Percentiles rank a stretch among this genome's conserved stretches.
Evolutionary conservation across 1,284 basidiomycete species (phyloP).

Genomic region (Ceratobasidium papillatum): DNA sequence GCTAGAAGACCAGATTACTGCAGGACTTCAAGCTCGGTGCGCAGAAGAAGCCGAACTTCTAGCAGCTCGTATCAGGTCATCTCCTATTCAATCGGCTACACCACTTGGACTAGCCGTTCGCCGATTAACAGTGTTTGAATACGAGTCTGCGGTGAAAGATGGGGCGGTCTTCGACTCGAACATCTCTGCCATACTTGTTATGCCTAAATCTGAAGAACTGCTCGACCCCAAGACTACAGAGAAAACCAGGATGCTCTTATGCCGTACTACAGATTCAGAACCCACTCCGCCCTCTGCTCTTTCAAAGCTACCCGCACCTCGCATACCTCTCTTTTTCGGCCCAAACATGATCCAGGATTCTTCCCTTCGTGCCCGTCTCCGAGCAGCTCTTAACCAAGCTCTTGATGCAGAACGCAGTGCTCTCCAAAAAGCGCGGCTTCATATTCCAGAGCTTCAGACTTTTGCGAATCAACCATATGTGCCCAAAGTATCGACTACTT

Average conservation of each 20-base stretch:
- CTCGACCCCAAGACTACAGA: neutral
- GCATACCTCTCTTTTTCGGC: slow-evolving; percentile 14
- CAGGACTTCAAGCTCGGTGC: slow-evolving; percentile 31
- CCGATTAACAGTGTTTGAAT: slow-evolving; percentile 15
- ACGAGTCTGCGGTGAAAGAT: slow-evolving; percentile 4
- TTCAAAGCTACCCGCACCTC: slow-evolving; percentile 1
- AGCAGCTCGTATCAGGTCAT: slow-evolving; percentile 5
- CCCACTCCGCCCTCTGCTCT: too few relatives aligned
- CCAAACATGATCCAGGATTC: slow-evolving; percentile 1
- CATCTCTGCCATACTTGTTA: slow-evolving; percentile 7
- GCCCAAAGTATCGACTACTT: slow-evolving; percentile 12
- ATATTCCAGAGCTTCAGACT: neutral
- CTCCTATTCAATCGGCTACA: slow-evolving; percentile 1
- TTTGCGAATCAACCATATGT: slow-evolving; percentile 4
- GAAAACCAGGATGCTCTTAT: neutral
- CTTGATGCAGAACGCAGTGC: slow-evolving; percentile 31
- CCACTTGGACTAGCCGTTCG: slow-evolving; percentile 18
- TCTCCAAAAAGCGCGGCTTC: slow-evolving; percentile 22
- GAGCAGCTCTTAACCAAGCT: slow-evolving; percentile 17
- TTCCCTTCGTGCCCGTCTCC: neutral
- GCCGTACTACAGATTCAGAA: neutral
- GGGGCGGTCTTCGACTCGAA: neutral
- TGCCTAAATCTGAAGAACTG: neutral
- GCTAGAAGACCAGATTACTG: slow-evolving; percentile 20
- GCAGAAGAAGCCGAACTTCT: slow-evolving; percentile 34